A percentile compares a stretch with the other conserved stretches of the same genome.
Conservation (phyloP, 805 yeast species). For the Metschnikowia reukaufii region DNA sequence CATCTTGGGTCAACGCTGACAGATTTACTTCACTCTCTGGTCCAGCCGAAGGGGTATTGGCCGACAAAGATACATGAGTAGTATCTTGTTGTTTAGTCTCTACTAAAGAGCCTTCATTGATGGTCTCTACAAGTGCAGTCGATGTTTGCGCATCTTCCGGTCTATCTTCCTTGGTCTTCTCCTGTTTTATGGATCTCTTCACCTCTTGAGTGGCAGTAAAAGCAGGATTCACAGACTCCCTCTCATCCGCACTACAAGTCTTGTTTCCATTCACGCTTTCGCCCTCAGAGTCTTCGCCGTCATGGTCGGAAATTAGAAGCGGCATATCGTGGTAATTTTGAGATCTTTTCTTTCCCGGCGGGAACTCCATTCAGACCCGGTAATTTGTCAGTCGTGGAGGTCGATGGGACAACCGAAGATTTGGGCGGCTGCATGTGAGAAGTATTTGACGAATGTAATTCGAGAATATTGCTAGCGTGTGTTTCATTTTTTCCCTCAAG, state of each 20-base stretch:
- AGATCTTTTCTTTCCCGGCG: conserved; percentile 9
- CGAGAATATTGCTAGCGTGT: not conserved
- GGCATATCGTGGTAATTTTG: conserved; percentile 32
- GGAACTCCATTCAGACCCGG: not conserved
- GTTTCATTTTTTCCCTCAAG: conserved; percentile 4
- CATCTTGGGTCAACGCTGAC: conserved; percentile 17
- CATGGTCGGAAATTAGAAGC: conserved; percentile 32
- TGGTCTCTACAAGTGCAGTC: not conserved
- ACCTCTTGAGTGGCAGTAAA: conserved; percentile 23
- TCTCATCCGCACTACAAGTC: not conserved
- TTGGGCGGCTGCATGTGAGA: conserved; percentile 1
- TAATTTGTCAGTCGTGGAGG: not conserved
- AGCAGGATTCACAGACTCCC: not conserved
- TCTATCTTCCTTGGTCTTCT: not conserved
- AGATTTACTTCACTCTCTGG: not conserved
- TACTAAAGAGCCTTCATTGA: not conserved
- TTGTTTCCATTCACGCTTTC: conserved; percentile 22
- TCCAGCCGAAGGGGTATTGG: conserved; percentile 3
- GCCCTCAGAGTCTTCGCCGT: conserved; percentile 29
- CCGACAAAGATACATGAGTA: not conserved
- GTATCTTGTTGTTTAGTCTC: not conserved
- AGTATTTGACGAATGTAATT: not conserved
- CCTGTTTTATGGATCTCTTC: conserved; percentile 23
- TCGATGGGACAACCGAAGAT: not conserved
- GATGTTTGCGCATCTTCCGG: not conserved